phyloP scores from a whole-genome alignment of 768 basidiomycete species.

The Lactarius sp. region DNA sequence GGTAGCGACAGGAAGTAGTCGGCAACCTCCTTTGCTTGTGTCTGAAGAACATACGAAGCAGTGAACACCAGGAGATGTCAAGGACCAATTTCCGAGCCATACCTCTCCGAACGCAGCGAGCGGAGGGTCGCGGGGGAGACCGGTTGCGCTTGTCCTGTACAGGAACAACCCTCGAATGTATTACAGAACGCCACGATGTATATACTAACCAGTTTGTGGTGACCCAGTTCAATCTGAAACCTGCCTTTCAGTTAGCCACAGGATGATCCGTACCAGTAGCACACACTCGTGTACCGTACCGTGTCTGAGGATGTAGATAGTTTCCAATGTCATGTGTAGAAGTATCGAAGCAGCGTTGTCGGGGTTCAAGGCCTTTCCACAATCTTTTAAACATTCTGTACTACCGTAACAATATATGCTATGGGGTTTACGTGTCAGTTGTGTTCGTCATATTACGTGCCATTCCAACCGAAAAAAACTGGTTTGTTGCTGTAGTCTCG shows the following conservation, averaged over 20 bases:
- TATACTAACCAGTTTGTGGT: slow-evolving; percentile 53
- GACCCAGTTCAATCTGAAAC: slow-evolving; percentile 73
- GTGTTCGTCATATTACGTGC: too few relatives aligned
- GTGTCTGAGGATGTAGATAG: slow-evolving; percentile 64
- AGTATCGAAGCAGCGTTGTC: not conserved
- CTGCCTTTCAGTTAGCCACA: slow-evolving; percentile 36
- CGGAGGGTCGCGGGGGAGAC: slow-evolving; percentile 68
- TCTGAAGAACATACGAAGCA: slow-evolving; percentile 32
- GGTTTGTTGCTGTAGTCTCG: not conserved
- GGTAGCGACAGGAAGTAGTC: slow-evolving; percentile 60
- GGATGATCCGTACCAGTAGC: not conserved
- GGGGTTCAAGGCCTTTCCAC: not conserved
- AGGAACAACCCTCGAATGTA: not conserved
- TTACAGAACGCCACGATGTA: not conserved
- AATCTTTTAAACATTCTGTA: not conserved
- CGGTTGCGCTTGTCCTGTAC: slow-evolving; percentile 56
- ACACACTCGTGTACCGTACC: slow-evolving; percentile 37
- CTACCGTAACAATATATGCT: not conserved
- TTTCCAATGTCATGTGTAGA: slow-evolving; percentile 44
- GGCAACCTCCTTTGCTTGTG: slow-evolving; percentile 71
- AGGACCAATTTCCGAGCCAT: slow-evolving; percentile 5
- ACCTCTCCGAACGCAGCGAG: slow-evolving; percentile 70
- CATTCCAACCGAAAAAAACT: not conserved
- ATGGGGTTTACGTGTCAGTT: too few relatives aligned
- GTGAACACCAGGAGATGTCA: not conserved